phyloP scores from a whole-genome alignment of 108 stramenopile species.

The Skeletonema potamos region DNA sequence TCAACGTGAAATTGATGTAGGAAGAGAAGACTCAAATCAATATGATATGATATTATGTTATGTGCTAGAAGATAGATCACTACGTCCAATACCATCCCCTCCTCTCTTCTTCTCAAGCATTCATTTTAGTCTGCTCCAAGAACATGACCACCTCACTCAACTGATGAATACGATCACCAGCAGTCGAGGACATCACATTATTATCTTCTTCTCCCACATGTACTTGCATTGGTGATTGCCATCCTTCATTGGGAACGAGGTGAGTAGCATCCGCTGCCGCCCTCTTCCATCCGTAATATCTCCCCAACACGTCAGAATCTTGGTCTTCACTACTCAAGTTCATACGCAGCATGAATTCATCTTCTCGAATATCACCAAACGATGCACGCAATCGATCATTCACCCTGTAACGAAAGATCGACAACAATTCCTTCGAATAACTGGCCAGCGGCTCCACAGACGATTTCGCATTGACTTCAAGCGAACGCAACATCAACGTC shows the following conservation, averaged over 20 bases:
- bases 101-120: conserved; percentile 26
- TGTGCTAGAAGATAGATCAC: too few species aligned
- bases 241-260: conserved; percentile 33
- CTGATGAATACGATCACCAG: conserved; percentile 22
- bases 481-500: conserved; percentile 26
- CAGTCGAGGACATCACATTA: neutral
- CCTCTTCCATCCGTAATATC: conserved; percentile 38
- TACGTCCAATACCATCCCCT: neutral
- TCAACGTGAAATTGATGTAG: neutral
- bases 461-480: conserved; percentile 21
- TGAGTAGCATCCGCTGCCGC: conserved; percentile 10
- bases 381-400: conserved; percentile 35
- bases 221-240: neutral
- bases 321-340: neutral
- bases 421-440: conserved; percentile 30
- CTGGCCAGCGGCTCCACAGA: conserved; percentile 39
- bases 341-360: conserved; percentile 33
- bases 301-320: neutral
- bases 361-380: conserved; percentile 30
- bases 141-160: conserved; percentile 47
- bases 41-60: neutral
- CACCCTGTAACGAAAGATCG: conserved; percentile 25
- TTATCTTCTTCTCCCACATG: conserved; percentile 5
- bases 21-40: neutral
- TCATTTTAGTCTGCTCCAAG: conserved; percentile 48